Conservation (phyloP, 164 flowering plant genomes). For the Aristolochia californica region DNA sequence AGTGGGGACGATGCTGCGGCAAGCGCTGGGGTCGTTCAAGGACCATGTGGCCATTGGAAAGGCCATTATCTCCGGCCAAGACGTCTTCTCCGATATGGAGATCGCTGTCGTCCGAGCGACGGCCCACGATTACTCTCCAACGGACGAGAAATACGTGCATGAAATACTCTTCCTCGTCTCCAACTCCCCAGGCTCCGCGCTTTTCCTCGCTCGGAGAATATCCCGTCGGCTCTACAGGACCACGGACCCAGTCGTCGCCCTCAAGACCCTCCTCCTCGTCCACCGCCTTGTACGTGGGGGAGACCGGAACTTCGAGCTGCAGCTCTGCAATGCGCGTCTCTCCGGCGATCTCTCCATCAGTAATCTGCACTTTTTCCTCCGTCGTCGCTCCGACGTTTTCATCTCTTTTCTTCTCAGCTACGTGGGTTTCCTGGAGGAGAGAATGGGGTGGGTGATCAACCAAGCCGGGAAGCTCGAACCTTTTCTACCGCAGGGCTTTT, state of each 20-base stretch:
- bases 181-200: slow-evolving; percentile 37
- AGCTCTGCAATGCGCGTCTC: slow-evolving; percentile 24
- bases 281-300: slow-evolving; percentile 66
- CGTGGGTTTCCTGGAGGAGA: slow-evolving; percentile 31
- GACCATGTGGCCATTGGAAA: slow-evolving; percentile 63
- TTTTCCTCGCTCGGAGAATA: slow-evolving; percentile 36
- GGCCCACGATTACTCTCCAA: slow-evolving; percentile 43
- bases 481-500: too few relatives aligned
- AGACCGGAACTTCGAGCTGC: slow-evolving; percentile 43
- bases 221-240: slow-evolving; percentile 51
- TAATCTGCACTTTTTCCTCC: too few relatives aligned
- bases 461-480: slow-evolving; percentile 47
- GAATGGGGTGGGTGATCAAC: slow-evolving; percentile 42
- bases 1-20: slow-evolving; percentile 32
- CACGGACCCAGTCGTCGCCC: slow-evolving; percentile 43
- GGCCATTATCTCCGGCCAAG: slow-evolving; percentile 53
- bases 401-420: slow-evolving; percentile 23
- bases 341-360: slow-evolving; percentile 38
- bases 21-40: slow-evolving; percentile 54
- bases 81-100: slow-evolving; percentile 41
- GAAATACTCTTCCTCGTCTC: slow-evolving; percentile 61
- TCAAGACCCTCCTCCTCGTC: slow-evolving; percentile 48
- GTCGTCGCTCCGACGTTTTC: slow-evolving; percentile 20
- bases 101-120: slow-evolving; percentile 65
- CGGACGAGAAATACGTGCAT: slow-evolving; percentile 48